Base-by-base conservation (phyloP, 2,329 filamentous ascomycete species). In the Cyphellophora europaea region DNA sequence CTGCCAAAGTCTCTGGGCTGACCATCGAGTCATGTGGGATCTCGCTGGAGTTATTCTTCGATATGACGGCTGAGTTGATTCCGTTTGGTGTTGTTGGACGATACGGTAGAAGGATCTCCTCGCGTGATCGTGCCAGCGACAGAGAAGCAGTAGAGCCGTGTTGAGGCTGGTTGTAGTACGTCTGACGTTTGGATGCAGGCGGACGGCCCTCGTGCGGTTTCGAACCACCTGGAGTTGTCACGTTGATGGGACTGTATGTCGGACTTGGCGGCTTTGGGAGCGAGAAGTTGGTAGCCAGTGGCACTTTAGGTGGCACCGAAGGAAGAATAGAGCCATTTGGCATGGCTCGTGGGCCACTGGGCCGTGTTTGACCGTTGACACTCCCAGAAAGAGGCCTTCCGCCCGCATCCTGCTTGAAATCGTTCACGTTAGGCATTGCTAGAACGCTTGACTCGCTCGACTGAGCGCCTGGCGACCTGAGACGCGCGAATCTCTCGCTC, bases 1-100 rank as follows among this genome's bases (percentile, higher is more conserved):
- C 72, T 41, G 79, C 72, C 2, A 98, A 67, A 35, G 81, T 76
- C 38, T 82, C 70, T 0, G 82, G 74, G 3, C 72, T 75, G 27
- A 94, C 79, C 55, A 63, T 73, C 53, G 57, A 68, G 53, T 56
- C 80, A 54, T 54, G 77, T 42, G 61, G 69, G 48, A 65, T 68
- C 36, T 74, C 53, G 44, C 60, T 43, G 41, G 65, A 51, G 60
- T 57, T 53, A 60, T 62, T 57, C 55, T 59, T 48, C 48, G 53
- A 39, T 25, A 62, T 50, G 51, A 59, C 50, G 37, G 54, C 44
- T 35, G 54, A 42, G 41, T 61, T 49, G 27, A 58, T 32, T 33
- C 58, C 61, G 44, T 63, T 64, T 10, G 62, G 62, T 4, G 65
- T 66, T 14, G 50, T 51, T 25, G 63, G 61, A 29, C 62, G 51